Conservation (phyloP, 2,329 filamentous ascomycete species). For the Dothiorella sarmentorum region DNA sequence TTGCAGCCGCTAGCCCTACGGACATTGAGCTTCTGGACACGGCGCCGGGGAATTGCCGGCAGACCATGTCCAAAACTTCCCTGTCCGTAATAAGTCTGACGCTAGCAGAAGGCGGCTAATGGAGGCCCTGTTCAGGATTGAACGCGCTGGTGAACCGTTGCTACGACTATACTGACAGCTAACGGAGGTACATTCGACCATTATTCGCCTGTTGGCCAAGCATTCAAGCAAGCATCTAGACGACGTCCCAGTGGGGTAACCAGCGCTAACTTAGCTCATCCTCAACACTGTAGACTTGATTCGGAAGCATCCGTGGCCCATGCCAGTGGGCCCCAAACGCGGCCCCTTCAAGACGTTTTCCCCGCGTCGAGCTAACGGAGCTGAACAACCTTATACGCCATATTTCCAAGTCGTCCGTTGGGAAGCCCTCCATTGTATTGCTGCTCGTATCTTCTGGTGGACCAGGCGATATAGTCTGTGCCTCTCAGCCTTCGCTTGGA, state of each 20-base stretch:
- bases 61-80: too few species aligned
- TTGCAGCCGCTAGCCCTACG: too few species aligned
- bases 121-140: constrained; percentile 31
- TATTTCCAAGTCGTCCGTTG: too few species aligned
- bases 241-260: too few species aligned
- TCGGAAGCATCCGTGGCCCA: constrained; percentile 40
- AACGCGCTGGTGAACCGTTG: constrained; percentile 35
- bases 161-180: constrained; percentile 29
- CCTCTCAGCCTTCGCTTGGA: constrained; percentile 25
- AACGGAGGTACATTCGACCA: constrained; percentile 23
- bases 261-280: constrained; percentile 42
- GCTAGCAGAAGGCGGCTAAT: constrained; percentile 24
- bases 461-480: too few species aligned
- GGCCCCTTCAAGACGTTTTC: constrained; percentile 50
- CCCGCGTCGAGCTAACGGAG: constrained; percentile 43
- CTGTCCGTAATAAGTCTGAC: too few species aligned
- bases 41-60: too few species aligned
- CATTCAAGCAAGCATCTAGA: not conserved
- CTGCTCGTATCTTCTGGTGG: too few species aligned
- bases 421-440: too few species aligned
- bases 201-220: constrained; percentile 30
- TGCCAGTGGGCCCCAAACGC: constrained; percentile 50
- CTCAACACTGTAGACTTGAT: constrained; percentile 41
- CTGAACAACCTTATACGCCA: too few species aligned
- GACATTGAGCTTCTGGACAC: too few species aligned